Base-by-base conservation (phyloP, 305 asterid genomes). In the Fraxinus nigra region DNA sequence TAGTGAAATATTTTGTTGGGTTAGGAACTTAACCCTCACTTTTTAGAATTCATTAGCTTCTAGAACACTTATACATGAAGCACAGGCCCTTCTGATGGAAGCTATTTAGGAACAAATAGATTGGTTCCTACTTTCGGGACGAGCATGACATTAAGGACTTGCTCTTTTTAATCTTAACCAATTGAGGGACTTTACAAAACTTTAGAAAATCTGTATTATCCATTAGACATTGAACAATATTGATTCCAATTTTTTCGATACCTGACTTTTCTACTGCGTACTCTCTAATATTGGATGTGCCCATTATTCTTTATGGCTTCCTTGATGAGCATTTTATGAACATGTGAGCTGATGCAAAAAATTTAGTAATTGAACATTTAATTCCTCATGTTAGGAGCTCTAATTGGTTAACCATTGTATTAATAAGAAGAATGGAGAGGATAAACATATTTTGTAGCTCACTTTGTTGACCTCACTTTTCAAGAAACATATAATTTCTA, bases 41-140 rank as follows among this genome's bases (percentile, higher is more conserved):
- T 35, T 72, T 48, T 26, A 79, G 75, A 63, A 63, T 61, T 79
- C 81, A 34, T 43, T 22, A 46, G 30, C 78, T 80, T 72, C 72
- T 80, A 72, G 72, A 40, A 33, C 72, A 72, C 78, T 72, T 30
- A 51, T 63, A 7, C 20, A 80, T 38, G 38, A 79, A 63, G 76
- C 37, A 37, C 18, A 11, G 35, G 20, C 34, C 78, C 18, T 80
- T 20, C 22, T 80, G 83, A 51, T 18, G 73, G 82, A 79, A 79
- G 82, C 30, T 79, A 38, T 26, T 43, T 30, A 79, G 70, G 77
- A 69, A 79, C 40, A 79, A 69, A 37, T 67, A 61, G 82, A 43
- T 33, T 20, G 63, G 26, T 78, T 63, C 28, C 22, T 37, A 69
- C 46, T 69, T 79, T 33, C 32, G 77, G 74, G 70, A 65, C 56